Conservation (phyloP, 768 basidiomycete species). For the Crucibulum laeve region DNA sequence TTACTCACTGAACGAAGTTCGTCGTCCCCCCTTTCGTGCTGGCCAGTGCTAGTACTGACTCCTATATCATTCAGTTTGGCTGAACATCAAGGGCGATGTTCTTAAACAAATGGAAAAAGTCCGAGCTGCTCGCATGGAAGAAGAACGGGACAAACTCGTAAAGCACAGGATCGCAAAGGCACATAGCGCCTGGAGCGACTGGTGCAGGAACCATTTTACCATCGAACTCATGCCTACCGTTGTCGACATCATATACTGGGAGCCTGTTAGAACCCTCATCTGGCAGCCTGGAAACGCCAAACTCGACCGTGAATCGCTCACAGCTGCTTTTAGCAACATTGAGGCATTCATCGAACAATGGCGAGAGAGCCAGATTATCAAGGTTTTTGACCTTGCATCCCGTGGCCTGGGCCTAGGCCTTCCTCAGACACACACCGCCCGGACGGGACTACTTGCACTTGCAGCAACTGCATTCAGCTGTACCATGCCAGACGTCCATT, state of each 20-base stretch:
- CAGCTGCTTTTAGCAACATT: background rate
- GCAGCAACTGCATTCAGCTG: background rate
- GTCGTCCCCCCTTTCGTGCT: no score
- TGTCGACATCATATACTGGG: conserved; percentile 18
- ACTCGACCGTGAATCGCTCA: background rate
- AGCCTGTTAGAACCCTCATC: conserved; percentile 9
- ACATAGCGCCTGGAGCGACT: conserved; percentile 16
- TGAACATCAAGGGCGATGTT: conserved; percentile 20
- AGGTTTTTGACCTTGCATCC: no score
- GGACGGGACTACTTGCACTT: no score
- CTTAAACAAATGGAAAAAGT: conserved; percentile 20
- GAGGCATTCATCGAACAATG: background rate
- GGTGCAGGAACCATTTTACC: conserved; percentile 12
- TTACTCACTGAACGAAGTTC: conserved; percentile 15
- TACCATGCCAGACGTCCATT: background rate
- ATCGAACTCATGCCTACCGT: conserved; percentile 17
- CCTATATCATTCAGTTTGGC: conserved; percentile 15
- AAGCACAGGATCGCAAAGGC: conserved; percentile 13
- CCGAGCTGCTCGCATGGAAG: conserved; percentile 9
- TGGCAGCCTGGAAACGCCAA: conserved; percentile 7
- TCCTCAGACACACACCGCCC: no score
- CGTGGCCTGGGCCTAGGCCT: no score
- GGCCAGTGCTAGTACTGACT: background rate
- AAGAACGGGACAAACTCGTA: conserved; percentile 14
- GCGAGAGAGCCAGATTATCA: background rate